These are phyloP conservation scores for Naumovozyma baii DNA, from an alignment of 805 yeast genomes.

Conservation along the genomic window DNA sequence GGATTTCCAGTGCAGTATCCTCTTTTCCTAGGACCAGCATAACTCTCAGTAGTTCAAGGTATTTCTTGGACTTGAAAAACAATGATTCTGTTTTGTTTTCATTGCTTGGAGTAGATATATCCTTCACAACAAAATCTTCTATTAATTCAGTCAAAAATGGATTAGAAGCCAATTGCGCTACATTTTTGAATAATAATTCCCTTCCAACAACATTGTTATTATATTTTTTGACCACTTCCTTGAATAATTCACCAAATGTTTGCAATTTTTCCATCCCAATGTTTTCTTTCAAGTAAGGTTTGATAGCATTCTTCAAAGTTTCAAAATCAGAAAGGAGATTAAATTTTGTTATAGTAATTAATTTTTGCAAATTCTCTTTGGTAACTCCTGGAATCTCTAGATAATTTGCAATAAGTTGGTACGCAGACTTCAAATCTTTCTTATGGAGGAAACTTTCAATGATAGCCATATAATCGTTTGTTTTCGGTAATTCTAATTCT, in stretches of 20 bases:
- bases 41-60: slow-evolving; percentile 20
- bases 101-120: slow-evolving; percentile 6
- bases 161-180: slow-evolving; percentile 11
- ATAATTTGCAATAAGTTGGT: slow-evolving; percentile 20
- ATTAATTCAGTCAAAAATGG: slow-evolving; percentile 11
- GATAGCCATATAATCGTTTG: slow-evolving; percentile 20
- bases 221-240: neutral
- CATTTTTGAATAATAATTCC: slow-evolving; percentile 14
- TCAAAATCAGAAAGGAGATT: slow-evolving; percentile 9
- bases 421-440: slow-evolving; percentile 8
- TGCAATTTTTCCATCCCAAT: neutral
- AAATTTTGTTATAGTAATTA: slow-evolving; percentile 20
- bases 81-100: slow-evolving; percentile 4
- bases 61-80: slow-evolving; percentile 14
- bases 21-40: slow-evolving; percentile 18
- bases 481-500: slow-evolving; percentile 19
- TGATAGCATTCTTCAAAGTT: slow-evolving; percentile 2
- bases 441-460: slow-evolving; percentile 19
- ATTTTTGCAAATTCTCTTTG: slow-evolving; percentile 7
- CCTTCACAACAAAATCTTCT: slow-evolving; percentile 9
- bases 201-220: slow-evolving; percentile 7
- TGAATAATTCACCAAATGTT: neutral
- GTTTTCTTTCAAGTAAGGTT: neutral
- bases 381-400: slow-evolving; percentile 13
- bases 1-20: slow-evolving; percentile 27